Evolutionary conservation across 495 filamentous ascomycete genomes (phyloP).

Genomic region (Cercophora scortea): DNA sequence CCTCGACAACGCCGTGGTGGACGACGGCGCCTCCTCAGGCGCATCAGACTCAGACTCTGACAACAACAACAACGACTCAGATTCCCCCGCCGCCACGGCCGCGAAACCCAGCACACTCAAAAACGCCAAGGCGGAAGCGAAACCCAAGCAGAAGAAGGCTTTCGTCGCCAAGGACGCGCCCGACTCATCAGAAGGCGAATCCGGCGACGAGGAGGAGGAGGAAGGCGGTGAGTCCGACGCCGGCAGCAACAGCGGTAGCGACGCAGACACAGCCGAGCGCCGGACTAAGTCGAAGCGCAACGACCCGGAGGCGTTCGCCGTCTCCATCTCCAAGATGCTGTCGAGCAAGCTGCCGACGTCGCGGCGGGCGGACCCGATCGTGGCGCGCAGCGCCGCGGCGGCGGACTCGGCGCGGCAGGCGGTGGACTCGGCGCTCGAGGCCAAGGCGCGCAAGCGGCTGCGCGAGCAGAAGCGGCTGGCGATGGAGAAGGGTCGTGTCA

Average conservation of each 20-base stretch:
- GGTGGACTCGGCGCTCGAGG: conserved; percentile 68
- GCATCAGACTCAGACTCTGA: conserved; percentile 30
- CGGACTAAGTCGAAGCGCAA: conserved; percentile 64
- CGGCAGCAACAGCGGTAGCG: conserved; percentile 25
- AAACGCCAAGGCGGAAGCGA: conserved; percentile 10
- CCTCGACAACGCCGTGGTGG: conserved; percentile 35
- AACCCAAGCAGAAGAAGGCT: conserved; percentile 6
- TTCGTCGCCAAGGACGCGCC: conserved; percentile 28
- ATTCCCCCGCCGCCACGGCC: background rate
- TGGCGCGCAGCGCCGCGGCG: conserved; percentile 68
- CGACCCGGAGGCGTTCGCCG: conserved; percentile 83
- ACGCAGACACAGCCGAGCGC: conserved; percentile 13
- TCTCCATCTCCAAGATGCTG: conserved; percentile 85
- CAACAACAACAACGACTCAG: background rate
- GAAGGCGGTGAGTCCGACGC: conserved; percentile 23
- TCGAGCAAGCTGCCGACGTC: conserved; percentile 73
- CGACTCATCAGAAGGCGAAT: conserved; percentile 16
- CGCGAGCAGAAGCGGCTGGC: conserved; percentile 74
- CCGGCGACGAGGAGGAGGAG: background rate
- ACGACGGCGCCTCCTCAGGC: conserved; percentile 31
- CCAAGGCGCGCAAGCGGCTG: conserved; percentile 67
- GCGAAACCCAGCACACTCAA: conserved; percentile 5
- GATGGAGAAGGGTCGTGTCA: conserved; percentile 78
- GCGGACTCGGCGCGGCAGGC: conserved; percentile 56
- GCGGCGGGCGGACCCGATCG: conserved; percentile 77